Evolutionary conservation across 1,139 yeast genomes (phyloP), one percentile per base, ranked within the genome.

Genomic region (Zygosaccharomyces pseudobailii): DNA sequence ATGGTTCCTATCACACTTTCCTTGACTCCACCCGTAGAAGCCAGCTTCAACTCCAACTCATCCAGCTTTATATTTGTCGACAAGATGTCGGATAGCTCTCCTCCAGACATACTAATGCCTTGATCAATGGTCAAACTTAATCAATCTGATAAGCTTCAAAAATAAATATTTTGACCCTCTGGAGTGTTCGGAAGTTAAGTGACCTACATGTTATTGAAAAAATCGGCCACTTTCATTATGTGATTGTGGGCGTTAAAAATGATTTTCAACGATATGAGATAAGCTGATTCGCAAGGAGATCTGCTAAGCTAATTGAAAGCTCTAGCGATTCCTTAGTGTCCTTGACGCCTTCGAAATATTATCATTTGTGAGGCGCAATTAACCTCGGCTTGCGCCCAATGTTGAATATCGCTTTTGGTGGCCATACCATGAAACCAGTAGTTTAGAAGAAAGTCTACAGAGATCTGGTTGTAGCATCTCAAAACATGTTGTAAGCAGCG

Each of bases 31-130:
- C 30, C 44, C 7, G 51, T 52, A 20, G 47, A 42, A 4, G 54
- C 54, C 17, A 60, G 39, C 42, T 43, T 39, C 21, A 47, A 41
- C 43, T 56, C 59, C 21, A 60, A 35, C 20, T 59, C 58, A 8
- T 49, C 57, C 5, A 59, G 45, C 38, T 49, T 55, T 45, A 50
- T 45, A 31, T 51, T 35, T 22, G 42, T 21, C 10, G 43, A 45
- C 21, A 50, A 46, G 10, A 47, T 40, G 21, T 48, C 55, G 13
- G 47, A 27, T 24, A 48, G 35, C 19, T 32, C 43, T 27, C 40
- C 43, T n/a, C 28, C 37, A 42, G 51, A 39, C 51, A 48, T 48
- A 19, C 9, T 17, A 22, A 13, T 13, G 17, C 17, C 17, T 13
- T 13, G 17, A 13, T 28, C n/a, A 28, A 38, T 6, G n/a, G 19